Conservation (phyloP, 306 rosid species). For the Canavalia ensiformis region DNA sequence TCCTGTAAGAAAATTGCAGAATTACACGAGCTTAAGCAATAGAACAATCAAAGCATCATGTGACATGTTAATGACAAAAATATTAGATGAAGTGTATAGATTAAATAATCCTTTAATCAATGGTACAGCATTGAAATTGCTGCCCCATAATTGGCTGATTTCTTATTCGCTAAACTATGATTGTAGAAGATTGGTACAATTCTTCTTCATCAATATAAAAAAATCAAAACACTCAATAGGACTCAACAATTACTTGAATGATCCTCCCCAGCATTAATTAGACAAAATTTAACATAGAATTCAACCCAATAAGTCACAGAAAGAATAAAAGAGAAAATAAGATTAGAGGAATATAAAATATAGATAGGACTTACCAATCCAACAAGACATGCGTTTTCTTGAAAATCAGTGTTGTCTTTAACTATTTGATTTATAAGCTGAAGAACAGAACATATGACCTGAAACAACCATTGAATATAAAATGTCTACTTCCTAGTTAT, state of each 20-base stretch:
- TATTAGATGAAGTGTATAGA: neutral
- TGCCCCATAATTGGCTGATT: slow-evolving; percentile 24
- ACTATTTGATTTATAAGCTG: slow-evolving; percentile 94
- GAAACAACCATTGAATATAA: slow-evolving; percentile 48
- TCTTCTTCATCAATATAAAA: slow-evolving; percentile 22
- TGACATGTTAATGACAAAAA: slow-evolving; percentile 10
- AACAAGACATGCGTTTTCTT: slow-evolving; percentile 96
- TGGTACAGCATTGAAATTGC: neutral
- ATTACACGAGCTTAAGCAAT: neutral
- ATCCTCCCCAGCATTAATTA: slow-evolving; percentile 20
- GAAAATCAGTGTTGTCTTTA: slow-evolving; percentile 89
- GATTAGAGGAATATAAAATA: slow-evolving; percentile 22
- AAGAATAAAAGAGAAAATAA: slow-evolving; percentile 37
- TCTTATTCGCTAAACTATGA: slow-evolving; percentile 23
- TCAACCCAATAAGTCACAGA: slow-evolving; percentile 22
- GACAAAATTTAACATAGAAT: slow-evolving; percentile 23
- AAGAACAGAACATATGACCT: slow-evolving; percentile 97
- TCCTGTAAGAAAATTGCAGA: neutral
- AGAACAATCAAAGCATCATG: neutral
- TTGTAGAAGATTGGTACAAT: slow-evolving; percentile 19
- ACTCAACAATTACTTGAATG: slow-evolving; percentile 22
- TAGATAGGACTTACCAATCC: slow-evolving; percentile 80
- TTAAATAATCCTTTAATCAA: slow-evolving; percentile 37
- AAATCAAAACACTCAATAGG: neutral
- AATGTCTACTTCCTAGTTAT: slow-evolving; percentile 29